Base-by-base conservation (phyloP, 2,329 filamentous ascomycete species). In the Fusarium sp. region DNA sequence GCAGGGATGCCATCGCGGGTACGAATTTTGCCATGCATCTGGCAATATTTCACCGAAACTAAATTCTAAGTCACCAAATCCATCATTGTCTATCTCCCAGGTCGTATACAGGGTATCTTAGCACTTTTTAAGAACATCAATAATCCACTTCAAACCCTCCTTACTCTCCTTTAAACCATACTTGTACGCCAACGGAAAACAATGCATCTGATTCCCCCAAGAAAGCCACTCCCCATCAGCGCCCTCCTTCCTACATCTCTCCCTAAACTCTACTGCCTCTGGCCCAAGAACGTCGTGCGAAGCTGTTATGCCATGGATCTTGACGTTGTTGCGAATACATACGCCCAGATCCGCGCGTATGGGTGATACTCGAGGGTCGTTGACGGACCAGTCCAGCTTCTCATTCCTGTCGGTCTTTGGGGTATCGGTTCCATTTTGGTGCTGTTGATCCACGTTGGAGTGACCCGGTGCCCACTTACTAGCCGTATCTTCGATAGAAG, bases 181-280 rank as follows among this genome's bases (percentile, higher is more conserved):
- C 4, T 80, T 78, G 48, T 83, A 84, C 2, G 85, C 83, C 38
- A 90, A 75, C 2, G 86, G 82, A 56, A 89, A 90, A 64, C 86
- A 88, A 76, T 90, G 88, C 85, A 90, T 90, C 78, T 89, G 86
- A 20, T 84, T 84, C 20, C 87, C 83, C 88, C 88, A 90, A 13
- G 87, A 80, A 42, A 90, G 70, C 88, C 88, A 90, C 60, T 86
- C 80, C 0, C 88, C 88, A 3, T 77, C 52, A 0, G 89, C 81
- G 0, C 83, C 81, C 20, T 78, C 74, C 45, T 83, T 75, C 32
- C 80, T 78, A 10, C 83, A 85, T 58, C 80, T 82, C 5, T 86
- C 81, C 8, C 85, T 75, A 52, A 89, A 87, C 1, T 81, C 67
- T 3, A 86, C 68, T 4, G 83, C 85, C 69, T 89, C 88, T 0